These are phyloP conservation scores for Pythium phragmitis DNA, from an alignment of 352 stramenopile species.

Conservation along the genomic window DNA sequence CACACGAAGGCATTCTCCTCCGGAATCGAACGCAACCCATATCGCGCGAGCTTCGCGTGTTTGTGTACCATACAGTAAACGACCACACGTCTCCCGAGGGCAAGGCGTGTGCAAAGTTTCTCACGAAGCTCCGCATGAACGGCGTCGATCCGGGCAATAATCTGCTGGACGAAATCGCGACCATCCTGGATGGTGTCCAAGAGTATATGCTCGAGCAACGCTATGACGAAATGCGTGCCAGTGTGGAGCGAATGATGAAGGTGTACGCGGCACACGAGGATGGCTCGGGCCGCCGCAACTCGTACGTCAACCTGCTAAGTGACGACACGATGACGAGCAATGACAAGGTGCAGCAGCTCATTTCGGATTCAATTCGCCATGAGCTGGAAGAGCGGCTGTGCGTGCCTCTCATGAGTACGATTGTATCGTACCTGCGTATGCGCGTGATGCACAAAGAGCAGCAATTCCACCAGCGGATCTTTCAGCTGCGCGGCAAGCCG, in stretches of 20 bases:
- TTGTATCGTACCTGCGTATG: slow-evolving; percentile 44
- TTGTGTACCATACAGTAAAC: slow-evolving; percentile 79
- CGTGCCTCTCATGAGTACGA: slow-evolving; percentile 65
- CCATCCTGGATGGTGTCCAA: slow-evolving; percentile 79
- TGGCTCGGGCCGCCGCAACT: slow-evolving; percentile 45
- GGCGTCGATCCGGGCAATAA: slow-evolving; percentile 48
- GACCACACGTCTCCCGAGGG: slow-evolving; percentile 75
- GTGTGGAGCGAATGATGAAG: slow-evolving; percentile 65
- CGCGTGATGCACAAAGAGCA: slow-evolving; percentile 68
- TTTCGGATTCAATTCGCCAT: slow-evolving; percentile 82
- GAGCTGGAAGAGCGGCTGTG: slow-evolving; percentile 83
- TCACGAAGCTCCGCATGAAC: slow-evolving; percentile 53
- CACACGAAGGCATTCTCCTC: slow-evolving; percentile 62
- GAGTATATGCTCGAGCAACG: slow-evolving; percentile 88
- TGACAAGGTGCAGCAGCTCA: slow-evolving; percentile 70
- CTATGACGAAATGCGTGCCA: slow-evolving; percentile 71
- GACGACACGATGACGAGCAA: slow-evolving; percentile 65
- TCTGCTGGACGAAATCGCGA: slow-evolving; percentile 68
- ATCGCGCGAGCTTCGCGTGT: slow-evolving; percentile 71
- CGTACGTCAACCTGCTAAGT: slow-evolving; percentile 61
- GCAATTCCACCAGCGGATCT: slow-evolving; percentile 70
- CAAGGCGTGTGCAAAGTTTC: slow-evolving; percentile 76
- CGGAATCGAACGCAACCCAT: slow-evolving; percentile 81
- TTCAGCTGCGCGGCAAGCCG: slow-evolving; percentile 62
- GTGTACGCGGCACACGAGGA: slow-evolving; percentile 27